Evolutionary conservation across 495 filamentous ascomycete genomes (phyloP).

Genomic region (Sporormia fimetaria): DNA sequence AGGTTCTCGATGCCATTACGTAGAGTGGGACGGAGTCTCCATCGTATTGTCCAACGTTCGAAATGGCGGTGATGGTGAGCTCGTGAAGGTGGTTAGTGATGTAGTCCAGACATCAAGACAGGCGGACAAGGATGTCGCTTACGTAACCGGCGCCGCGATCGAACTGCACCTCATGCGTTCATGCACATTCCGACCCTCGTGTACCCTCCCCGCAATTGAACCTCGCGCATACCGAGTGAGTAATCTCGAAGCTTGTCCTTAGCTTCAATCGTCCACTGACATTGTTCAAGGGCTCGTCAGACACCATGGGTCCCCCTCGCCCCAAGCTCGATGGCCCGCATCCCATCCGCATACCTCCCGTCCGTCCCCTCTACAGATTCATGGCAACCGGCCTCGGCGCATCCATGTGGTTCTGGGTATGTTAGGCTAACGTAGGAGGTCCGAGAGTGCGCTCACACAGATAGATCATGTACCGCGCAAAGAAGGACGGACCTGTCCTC

Average conservation of each 20-base stretch:
- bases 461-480: conserved; percentile 88
- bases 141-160: no score
- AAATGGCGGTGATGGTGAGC: no score
- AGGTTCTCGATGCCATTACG: no score
- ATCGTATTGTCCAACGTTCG: no score
- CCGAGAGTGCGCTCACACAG: conserved; percentile 4
- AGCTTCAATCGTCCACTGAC: conserved; percentile 1
- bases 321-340: conserved; percentile 38
- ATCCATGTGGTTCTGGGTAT: conserved; percentile 98
- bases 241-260: background rate
- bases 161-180: conserved; percentile 5
- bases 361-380: conserved; percentile 68
- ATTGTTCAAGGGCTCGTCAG: conserved; percentile 9
- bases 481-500: conserved; percentile 80
- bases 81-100: no score
- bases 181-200: no score
- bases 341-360: conserved; percentile 62
- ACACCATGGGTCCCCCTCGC: conserved; percentile 38
- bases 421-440: background rate
- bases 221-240: conserved; percentile 8
- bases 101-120: no score
- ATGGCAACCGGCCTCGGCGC: conserved; percentile 78
- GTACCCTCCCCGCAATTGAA: no score
- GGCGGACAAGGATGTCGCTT: no score
- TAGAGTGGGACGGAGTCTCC: no score